Base-by-base conservation (phyloP, 352 stramenopile genomes). In the Globisporangium viniferum region DNA sequence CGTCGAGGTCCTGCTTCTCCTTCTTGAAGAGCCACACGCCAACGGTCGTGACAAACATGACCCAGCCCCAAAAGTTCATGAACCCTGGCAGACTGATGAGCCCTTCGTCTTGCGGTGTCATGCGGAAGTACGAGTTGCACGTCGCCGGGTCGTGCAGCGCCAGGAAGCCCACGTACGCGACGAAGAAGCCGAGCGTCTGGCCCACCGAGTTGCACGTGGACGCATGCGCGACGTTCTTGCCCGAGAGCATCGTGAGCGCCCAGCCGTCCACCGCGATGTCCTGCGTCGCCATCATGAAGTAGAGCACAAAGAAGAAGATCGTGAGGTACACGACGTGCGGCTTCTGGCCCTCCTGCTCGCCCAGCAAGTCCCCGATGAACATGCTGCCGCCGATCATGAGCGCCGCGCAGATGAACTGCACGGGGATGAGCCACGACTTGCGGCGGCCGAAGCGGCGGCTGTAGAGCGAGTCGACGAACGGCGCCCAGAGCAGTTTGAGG, bases 251-350 rank as follows among this genome's bases (percentile, higher is more conserved):
- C 0, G 98, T 99, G 41, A 99, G 86, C n/a, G 98, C 98, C 98
- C 98, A 99, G 20, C 98, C 98, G 74, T 99, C 98, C 8, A 99
- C 97, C 9, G 98, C 98, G 72, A 99, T 99, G 76, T 99, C 98
- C 79, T 99, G 98, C 49, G 98, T 99, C 3, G 98, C 98, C 94
- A 99, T 99, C 67, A 99, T 94, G 73, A 99, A 98, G 81, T 99
- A 99, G 27, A 99, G 80, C 58, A 96, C 81, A 74, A 99, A 98
- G 87, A 99, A 99, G 74, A 98, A 98, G 29, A 74, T 69, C 20
- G 97, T 99, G 55, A 99, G 87, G 72, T 91, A 90, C 41, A 91
- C 75, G n/a, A 99, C 92, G 74, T 98, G 86, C 36, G 95, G 92
- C 51, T 87, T 83, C 55, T 88, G 70, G 27, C 76, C 74, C 20